Percentiles rank a stretch among this genome's conserved stretches.
These are phyloP conservation scores for Filosporella fistucella DNA, from an alignment of 495 filamentous ascomycete species.

Conservation along the genomic window DNA sequence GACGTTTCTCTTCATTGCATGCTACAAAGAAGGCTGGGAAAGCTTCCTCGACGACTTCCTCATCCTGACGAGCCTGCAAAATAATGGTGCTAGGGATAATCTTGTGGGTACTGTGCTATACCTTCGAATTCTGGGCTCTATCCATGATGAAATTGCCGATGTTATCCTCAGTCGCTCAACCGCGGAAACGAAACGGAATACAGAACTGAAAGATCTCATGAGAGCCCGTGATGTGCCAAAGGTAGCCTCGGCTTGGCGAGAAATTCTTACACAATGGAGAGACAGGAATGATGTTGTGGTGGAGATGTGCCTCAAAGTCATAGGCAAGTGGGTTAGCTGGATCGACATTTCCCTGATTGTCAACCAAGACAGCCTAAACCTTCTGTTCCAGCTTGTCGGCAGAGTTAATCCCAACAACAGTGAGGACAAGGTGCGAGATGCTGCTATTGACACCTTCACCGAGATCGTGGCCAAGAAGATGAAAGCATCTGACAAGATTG, in stretches of 20 bases:
- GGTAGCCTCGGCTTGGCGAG: slow-evolving; percentile 84
- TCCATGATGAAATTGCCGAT: slow-evolving; percentile 98
- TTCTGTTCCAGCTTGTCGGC: slow-evolving; percentile 76
- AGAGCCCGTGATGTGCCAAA: slow-evolving; percentile 79
- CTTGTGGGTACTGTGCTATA: slow-evolving; percentile 76
- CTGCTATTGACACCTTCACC: slow-evolving; percentile 87
- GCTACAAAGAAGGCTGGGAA: slow-evolving; percentile 83
- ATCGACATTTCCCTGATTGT: slow-evolving; percentile 92
- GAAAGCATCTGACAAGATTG: slow-evolving; percentile 85
- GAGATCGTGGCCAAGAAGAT: slow-evolving; percentile 98
- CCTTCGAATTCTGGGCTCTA: slow-evolving; percentile 75
- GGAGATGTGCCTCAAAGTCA: slow-evolving; percentile 80
- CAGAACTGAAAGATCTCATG: slow-evolving; percentile 82
- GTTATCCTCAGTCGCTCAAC: slow-evolving; percentile 71
- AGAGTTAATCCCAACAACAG: slow-evolving; percentile 40
- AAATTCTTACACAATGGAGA: slow-evolving; percentile 78
- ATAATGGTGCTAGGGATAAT: slow-evolving; percentile 57
- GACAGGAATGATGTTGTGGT: slow-evolving; percentile 68
- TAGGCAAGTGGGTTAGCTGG: slow-evolving; percentile 97
- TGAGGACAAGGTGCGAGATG: slow-evolving; percentile 74
- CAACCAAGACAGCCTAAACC: slow-evolving; percentile 76
- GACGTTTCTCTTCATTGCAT: slow-evolving; percentile 80
- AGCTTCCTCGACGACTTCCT: slow-evolving; percentile 86
- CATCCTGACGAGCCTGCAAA: slow-evolving; percentile 55
- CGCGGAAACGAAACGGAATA: slow-evolving; percentile 72